Base-by-base conservation (phyloP, 192 early-diverging fungal species). In the Pilobolus umbonatus region DNA sequence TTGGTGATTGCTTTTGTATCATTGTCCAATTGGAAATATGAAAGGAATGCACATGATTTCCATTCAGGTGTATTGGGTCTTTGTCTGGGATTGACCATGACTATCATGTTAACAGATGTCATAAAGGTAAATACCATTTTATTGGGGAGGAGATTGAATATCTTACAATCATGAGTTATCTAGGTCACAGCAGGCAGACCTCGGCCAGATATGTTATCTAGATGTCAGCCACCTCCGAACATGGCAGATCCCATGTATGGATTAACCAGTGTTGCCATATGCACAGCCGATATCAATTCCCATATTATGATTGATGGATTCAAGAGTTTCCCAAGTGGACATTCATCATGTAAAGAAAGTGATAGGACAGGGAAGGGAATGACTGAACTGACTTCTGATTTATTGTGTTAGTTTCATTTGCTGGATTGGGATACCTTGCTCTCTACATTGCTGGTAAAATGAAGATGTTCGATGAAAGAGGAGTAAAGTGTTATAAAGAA, bases 311-410 rank as follows among this genome's bases (percentile, higher is more conserved):
- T 48, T 53, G 89, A 95, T 60, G 95, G 89, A 19, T 86, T 90
- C 65, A 88, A 86, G 74, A 86, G 82, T 55, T 98, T 95, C 64
- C 88, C 88, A 6, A 89, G 86, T 5, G 95, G 95, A 1, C 95
- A 98, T 67, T 77, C 95, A 5, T 88, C 87, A 30, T 85, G 83
- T 75, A 73, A 61, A 62, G 69, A 28, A 4, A 14, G 2, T 29
- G 12, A 7, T 44, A 4, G 25, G 3, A 26, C n/a, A 29, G 24
- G 31, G 11, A 15, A 40, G 11, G 3, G 11, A 7, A 40, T 40
- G 3, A 40, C 11, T 3, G 11, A 15, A 42, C 39, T 42, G 19
- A 42, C 11, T 35, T 35, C 11, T 35, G 4, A 24, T 36, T 50
- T 17, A 56, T 9, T 29, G 17, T 12, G 28, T 34, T 57, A 76